Evolutionary conservation across 1,139 yeast genomes (phyloP), one percentile per base, ranked within the genome.

Genomic region (Geotrichum siamense): DNA sequence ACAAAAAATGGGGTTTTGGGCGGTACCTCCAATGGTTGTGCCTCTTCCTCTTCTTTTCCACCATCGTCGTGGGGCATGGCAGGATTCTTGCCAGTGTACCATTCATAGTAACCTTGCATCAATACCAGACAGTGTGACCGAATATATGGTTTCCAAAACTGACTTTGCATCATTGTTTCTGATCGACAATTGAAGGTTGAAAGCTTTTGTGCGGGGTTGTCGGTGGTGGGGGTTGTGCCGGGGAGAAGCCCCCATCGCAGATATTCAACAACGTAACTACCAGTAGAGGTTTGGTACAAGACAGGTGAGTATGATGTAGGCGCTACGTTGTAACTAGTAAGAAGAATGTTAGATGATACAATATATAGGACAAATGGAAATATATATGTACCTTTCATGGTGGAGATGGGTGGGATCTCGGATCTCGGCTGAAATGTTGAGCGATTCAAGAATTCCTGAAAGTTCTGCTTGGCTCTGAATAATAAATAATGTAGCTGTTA

Each of bases 101-200:
- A 87, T 61, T 87, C 97, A 57, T 75, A 87, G 60, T 87, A 89
- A 0, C 96, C 96, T 55, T 76, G 75, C 33, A 83, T 73, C 0
- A 94, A 89, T 0, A 86, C 75, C 1, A 80, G 79, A 58, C 96
- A 87, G 45, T 70, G 68, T 16, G 59, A 62, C 44, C 52, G 62
- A 53, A 55, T 46, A 52, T n/a, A 60, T 59, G 34, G 55, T 54
- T 29, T 49, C 53, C 67, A 65, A 59, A 34, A 57, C 51, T 25
- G 52, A 42, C 34, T 29, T 26, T 47, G 49, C 19, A 39, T 39
- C 23, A 65, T 49, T 23, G 60, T 56, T 27, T 65, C 68, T 9
- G 53, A 47, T 2, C 68, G 51, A 47, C 63, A 59, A 40, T 64
- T 65, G 53, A 64, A 61, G 13, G 65, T 62, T 13, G 50, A 47